Evolutionary conservation across 225 moss, liverwort and hornwort species (phyloP).

Genomic region (Thuidium tamariscinum): DNA sequence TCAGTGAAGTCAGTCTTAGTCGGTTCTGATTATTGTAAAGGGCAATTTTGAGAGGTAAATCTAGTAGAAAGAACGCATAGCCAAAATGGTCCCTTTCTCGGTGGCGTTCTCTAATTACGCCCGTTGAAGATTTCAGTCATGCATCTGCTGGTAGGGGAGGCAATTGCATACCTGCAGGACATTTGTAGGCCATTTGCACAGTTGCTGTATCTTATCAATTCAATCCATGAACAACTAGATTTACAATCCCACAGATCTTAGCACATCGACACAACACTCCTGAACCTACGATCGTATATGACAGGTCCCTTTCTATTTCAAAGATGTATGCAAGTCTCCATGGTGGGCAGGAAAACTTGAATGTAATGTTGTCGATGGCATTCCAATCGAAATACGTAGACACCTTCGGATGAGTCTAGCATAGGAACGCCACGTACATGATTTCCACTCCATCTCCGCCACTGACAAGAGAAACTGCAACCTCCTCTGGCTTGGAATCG

Average conservation of each 20-base stretch:
- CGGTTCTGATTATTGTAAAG: too few relatives aligned
- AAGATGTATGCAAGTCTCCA: not conserved
- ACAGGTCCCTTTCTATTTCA: not conserved
- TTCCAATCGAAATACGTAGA: not conserved
- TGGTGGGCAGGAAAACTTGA: not conserved
- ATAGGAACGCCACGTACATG: not conserved
- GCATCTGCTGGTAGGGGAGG: not conserved
- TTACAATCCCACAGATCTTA: not conserved
- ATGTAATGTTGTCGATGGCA: not conserved
- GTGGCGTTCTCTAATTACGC: not conserved
- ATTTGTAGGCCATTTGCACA: not conserved
- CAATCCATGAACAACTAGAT: not conserved
- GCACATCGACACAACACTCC: slow-evolving; percentile 9
- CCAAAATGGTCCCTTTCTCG: too few relatives aligned
- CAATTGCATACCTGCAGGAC: not conserved
- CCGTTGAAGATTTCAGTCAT: not conserved
- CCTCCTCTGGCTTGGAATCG: not conserved
- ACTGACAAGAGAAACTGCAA: not conserved
- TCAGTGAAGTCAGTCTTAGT: not conserved
- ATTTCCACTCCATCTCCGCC: not conserved
- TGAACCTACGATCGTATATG: not conserved
- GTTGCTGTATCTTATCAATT: not conserved
- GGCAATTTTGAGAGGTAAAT: not conserved
- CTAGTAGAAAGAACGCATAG: not conserved
- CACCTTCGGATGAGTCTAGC: not conserved